phyloP scores from a whole-genome alignment of 352 stramenopile species.

The Phytophthora uliginosa region DNA sequence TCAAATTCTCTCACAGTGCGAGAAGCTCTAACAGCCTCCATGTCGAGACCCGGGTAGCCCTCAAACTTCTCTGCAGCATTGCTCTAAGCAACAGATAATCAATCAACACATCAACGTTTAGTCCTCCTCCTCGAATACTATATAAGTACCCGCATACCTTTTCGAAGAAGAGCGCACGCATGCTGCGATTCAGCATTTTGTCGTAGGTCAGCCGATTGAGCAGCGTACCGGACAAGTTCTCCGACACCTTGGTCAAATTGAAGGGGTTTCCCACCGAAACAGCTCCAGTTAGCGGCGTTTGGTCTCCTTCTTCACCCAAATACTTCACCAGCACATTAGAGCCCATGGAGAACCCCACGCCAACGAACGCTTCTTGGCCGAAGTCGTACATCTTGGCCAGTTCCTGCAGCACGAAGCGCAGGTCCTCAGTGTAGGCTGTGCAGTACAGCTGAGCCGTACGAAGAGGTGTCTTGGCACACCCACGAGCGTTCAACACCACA shows the following conservation, averaged over 20 bases:
- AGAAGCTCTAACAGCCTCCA: conserved; percentile 44
- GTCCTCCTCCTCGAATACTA: not conserved
- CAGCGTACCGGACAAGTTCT: conserved; percentile 46
- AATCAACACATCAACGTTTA: not conserved
- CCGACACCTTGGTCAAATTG: conserved; percentile 58
- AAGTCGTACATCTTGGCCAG: conserved; percentile 56
- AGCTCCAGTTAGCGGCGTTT: conserved; percentile 47
- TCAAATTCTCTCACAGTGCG: conserved; percentile 64
- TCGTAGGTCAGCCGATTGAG: conserved; percentile 77
- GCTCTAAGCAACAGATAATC: conserved; percentile 10
- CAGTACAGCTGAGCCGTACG: conserved; percentile 67
- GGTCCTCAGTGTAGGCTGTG: conserved; percentile 70
- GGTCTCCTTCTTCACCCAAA: conserved; percentile 64
- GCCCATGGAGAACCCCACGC: conserved; percentile 75
- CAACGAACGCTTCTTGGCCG: conserved; percentile 49
- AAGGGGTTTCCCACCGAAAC: conserved; percentile 82
- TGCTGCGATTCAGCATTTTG: conserved; percentile 54
- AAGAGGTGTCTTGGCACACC: conserved; percentile 67
- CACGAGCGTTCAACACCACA: conserved; percentile 75
- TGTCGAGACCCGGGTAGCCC: conserved; percentile 49
- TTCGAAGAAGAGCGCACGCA: conserved; percentile 67
- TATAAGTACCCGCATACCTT: not conserved
- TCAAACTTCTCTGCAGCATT: conserved; percentile 54
- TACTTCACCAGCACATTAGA: conserved; percentile 85
- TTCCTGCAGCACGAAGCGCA: conserved; percentile 53